phyloP scores from a whole-genome alignment of 192 early-diverging fungal genomes.

The Neocallimastix lanati region DNA sequence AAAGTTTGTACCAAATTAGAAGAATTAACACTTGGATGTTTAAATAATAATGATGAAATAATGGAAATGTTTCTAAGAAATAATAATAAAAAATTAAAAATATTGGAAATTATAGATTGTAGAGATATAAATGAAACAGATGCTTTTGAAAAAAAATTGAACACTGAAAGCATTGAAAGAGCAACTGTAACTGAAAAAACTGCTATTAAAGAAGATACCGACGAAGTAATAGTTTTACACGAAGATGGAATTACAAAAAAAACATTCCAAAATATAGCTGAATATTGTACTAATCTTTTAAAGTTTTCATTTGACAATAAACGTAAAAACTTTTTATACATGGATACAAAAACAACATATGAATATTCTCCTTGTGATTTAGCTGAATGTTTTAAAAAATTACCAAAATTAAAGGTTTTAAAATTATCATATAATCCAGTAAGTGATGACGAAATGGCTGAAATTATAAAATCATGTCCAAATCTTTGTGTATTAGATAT shows the following conservation, averaged over 20 bases:
- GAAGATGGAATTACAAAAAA: neutral
- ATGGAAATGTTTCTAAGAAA: neutral
- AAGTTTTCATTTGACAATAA: neutral
- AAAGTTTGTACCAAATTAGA: neutral
- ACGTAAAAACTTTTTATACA: neutral
- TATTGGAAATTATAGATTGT: neutral
- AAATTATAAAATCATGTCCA: neutral
- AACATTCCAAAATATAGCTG: neutral
- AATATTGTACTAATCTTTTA: neutral
- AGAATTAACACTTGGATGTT: neutral
- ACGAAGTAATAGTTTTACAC: neutral
- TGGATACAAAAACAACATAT: neutral
- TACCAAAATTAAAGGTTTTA: neutral
- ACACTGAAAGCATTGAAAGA: neutral
- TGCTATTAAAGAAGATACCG: neutral
- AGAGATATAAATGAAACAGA: neutral
- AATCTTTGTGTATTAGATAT: neutral
- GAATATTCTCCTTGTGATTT: neutral
- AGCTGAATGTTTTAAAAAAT: neutral
- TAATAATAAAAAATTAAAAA: neutral
- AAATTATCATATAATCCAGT: neutral
- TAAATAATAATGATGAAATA: neutral
- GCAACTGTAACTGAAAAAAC: neutral
- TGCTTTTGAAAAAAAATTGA: neutral
- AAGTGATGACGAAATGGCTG: neutral